A percentile compares a stretch with the other conserved stretches of the same genome.
phyloP scores from a whole-genome alignment of 176 grass and related monocot species.

The Ampelocalamus luodianensis region DNA sequence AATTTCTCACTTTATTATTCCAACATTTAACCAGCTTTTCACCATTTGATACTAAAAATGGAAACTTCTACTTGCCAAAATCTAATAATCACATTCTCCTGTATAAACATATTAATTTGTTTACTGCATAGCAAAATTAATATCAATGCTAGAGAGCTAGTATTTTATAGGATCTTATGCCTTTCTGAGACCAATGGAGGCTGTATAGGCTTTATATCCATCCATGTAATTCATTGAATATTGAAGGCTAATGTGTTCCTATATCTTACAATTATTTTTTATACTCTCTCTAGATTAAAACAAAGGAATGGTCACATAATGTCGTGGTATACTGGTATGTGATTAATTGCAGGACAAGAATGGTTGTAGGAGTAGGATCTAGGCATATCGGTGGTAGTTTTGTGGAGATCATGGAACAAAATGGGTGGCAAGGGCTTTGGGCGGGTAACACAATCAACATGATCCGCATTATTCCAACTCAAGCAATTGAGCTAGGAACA shows the following conservation, averaged over 20 bases:
- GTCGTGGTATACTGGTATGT: background rate
- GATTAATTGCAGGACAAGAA: slow-evolving; percentile 69
- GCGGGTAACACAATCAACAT: slow-evolving; percentile 86
- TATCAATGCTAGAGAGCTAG: background rate
- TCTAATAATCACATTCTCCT: background rate
- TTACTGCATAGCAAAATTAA: background rate
- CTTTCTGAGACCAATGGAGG: slow-evolving; percentile 1
- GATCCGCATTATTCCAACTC: slow-evolving; percentile 74
- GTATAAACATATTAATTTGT: slow-evolving; percentile 34
- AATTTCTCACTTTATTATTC: slow-evolving; percentile 6
- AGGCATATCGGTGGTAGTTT: slow-evolving; percentile 69
- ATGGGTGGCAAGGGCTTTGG: slow-evolving; percentile 86
- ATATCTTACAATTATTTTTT: background rate
- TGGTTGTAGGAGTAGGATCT: slow-evolving; percentile 89
- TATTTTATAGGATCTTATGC: slow-evolving; percentile 21
- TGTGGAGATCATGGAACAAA: slow-evolving; percentile 65
- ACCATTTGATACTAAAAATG: slow-evolving; percentile 6
- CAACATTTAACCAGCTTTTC: background rate
- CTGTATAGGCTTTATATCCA: background rate
- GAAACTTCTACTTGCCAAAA: background rate
- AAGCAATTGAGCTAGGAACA: slow-evolving; percentile 74
- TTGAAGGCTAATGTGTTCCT: background rate
- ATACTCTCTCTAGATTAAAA: background rate
- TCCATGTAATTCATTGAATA: background rate
- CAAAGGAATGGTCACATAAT: slow-evolving; percentile 27